A percentile compares a stretch with the other conserved stretches of the same genome.
phyloP scores from a whole-genome alignment of 495 filamentous ascomycete genomes.

The Apodospora peruviana region DNA sequence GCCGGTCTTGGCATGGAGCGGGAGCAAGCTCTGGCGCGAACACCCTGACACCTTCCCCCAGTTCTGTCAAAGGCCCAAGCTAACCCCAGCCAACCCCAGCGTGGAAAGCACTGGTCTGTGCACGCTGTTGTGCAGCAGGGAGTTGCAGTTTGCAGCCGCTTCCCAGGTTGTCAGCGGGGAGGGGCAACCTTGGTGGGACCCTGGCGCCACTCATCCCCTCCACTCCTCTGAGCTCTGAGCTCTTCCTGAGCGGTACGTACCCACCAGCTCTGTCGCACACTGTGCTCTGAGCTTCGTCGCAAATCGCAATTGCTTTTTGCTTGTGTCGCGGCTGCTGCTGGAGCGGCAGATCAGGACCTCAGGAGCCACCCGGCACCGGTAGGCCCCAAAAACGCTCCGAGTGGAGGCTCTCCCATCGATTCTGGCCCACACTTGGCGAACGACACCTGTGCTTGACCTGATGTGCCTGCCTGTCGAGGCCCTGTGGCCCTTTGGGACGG shows the following conservation, averaged over 20 bases:
- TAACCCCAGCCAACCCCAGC: no score
- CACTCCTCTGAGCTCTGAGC: not conserved
- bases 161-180: not conserved
- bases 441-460: not conserved
- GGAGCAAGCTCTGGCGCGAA: no score
- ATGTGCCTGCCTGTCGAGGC: not conserved
- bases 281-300: not conserved
- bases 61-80: not conserved
- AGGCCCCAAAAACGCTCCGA: not conserved
- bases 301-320: no score
- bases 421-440: not conserved
- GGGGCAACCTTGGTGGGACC: not conserved
- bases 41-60: not conserved
- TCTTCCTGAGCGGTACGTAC: not conserved
- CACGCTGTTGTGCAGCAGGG: not conserved
- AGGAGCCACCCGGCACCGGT: no score
- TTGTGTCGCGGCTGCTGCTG: no score
- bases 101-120: not conserved
- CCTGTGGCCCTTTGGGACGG: not conserved
- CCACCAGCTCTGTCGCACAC: not conserved
- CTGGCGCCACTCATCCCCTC: not conserved
- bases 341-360: no score
- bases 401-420: not conserved
- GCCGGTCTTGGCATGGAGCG: constrained; percentile 13
- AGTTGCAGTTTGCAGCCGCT: not conserved